Evolutionary conservation across 306 rosid genomes (phyloP).

Genomic region (Quillaja saponaria): DNA sequence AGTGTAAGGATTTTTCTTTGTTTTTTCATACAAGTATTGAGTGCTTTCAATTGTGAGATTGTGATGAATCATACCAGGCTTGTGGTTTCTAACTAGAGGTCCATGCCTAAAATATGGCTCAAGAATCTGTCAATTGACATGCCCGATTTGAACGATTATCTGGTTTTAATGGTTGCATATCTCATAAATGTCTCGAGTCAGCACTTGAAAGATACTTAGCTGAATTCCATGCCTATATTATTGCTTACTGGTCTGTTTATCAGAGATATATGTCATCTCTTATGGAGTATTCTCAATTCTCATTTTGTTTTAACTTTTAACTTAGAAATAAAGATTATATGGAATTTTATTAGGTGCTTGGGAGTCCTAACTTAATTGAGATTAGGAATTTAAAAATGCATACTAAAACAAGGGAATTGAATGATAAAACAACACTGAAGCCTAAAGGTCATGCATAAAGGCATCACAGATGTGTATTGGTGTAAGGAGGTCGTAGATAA

Average conservation of each 20-base stretch:
- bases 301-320: conserved; percentile 1
- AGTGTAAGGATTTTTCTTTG: conserved; percentile 56
- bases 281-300: conserved; percentile 1
- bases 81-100: conserved; percentile 1
- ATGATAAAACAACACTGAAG: conserved; percentile 15
- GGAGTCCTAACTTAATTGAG: conserved; percentile 14
- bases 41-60: not conserved
- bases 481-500: too few species aligned
- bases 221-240: conserved; percentile 27
- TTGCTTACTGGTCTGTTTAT: conserved; percentile 13
- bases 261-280: conserved; percentile 18
- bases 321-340: conserved; percentile 17
- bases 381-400: conserved; percentile 25
- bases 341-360: not conserved
- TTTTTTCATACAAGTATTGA: conserved; percentile 11
- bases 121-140: too few species aligned
- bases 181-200: too few species aligned
- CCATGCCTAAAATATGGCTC: too few species aligned
- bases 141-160: too few species aligned
- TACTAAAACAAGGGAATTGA: conserved; percentile 28
- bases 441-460: conserved; percentile 17
- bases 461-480: conserved; percentile 6
- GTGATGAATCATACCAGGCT: conserved; percentile 7
- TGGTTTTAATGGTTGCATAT: too few species aligned
- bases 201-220: not conserved